Conservation (phyloP, 2,329 filamentous ascomycete species). For the Berkeleyomyces basicola region DNA sequence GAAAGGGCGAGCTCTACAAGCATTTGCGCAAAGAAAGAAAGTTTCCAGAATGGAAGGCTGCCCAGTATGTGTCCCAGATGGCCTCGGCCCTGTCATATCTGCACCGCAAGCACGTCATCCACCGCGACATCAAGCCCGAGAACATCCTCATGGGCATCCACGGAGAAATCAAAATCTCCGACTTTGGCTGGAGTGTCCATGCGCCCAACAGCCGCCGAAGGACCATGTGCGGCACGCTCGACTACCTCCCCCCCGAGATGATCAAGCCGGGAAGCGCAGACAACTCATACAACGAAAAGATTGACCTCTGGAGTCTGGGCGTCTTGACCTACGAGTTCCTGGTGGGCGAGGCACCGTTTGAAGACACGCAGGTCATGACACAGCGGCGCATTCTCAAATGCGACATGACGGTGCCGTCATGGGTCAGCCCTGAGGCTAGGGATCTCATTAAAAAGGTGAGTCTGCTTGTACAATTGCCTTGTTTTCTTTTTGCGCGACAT, state of each 20-base stretch:
- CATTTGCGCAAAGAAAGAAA: conserved; percentile 61
- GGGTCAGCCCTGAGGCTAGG: conserved; percentile 75
- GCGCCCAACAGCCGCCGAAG: conserved; percentile 85
- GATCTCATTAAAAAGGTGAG: conserved; percentile 83
- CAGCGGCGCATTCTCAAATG: conserved; percentile 73
- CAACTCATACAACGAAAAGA: conserved; percentile 87
- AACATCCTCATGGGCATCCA: conserved; percentile 94
- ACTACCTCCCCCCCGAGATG: conserved; percentile 98
- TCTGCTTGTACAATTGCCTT: background rate
- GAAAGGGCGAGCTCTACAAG: conserved; percentile 77
- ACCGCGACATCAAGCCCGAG: conserved; percentile 93
- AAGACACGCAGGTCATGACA: conserved; percentile 90
- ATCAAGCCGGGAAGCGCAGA: conserved; percentile 63
- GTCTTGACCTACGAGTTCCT: conserved; percentile 94
- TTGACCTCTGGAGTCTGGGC: conserved; percentile 90
- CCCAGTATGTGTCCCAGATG: conserved; percentile 81
- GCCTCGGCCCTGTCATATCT: conserved; percentile 77
- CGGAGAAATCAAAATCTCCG: conserved; percentile 95
- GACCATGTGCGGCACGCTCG: conserved; percentile 93
- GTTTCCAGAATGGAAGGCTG: conserved; percentile 74
- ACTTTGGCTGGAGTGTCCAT: conserved; percentile 97
- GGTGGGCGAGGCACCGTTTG: conserved; percentile 89
- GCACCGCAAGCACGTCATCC: conserved; percentile 94
- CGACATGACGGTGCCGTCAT: conserved; percentile 84
- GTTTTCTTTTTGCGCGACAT: background rate